phyloP scores from a whole-genome alignment of 306 rosid genomes.

The Hippophae rhamnoides region DNA sequence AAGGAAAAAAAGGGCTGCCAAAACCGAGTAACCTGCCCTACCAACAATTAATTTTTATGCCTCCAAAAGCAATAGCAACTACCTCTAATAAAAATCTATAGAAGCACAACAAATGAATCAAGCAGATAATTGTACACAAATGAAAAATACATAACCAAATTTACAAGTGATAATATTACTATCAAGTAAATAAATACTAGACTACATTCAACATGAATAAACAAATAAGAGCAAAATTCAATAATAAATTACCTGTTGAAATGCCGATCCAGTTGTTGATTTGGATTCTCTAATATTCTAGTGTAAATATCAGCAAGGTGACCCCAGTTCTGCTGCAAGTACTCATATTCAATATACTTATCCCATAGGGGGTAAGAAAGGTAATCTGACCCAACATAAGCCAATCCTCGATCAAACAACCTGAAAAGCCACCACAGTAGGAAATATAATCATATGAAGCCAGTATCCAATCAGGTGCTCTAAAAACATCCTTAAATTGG shows the following conservation, averaged over 20 bases:
- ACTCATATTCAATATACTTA: constrained; percentile 92
- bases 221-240: not conserved
- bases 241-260: constrained; percentile 57
- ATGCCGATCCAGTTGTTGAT: constrained; percentile 91
- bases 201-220: not conserved
- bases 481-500: constrained; percentile 46
- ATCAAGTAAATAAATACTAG: no score
- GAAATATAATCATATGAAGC: constrained; percentile 27
- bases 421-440: constrained; percentile 33
- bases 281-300: constrained; percentile 83
- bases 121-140: not conserved
- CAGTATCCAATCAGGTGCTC: constrained; percentile 31
- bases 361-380: constrained; percentile 94
- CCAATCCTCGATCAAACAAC: constrained; percentile 94
- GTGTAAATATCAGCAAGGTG: constrained; percentile 82
- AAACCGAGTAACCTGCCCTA: not conserved
- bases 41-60: not conserved
- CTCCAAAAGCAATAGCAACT: not conserved
- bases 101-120: not conserved
- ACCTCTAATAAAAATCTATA: not conserved
- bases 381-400: constrained; percentile 96
- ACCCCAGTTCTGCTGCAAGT: constrained; percentile 95
- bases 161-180: no score
- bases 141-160: not conserved
- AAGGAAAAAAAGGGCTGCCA: not conserved